Base-by-base conservation (phyloP, 2,329 filamentous ascomycete genomes). In the Trichophyton schoenleinii region DNA sequence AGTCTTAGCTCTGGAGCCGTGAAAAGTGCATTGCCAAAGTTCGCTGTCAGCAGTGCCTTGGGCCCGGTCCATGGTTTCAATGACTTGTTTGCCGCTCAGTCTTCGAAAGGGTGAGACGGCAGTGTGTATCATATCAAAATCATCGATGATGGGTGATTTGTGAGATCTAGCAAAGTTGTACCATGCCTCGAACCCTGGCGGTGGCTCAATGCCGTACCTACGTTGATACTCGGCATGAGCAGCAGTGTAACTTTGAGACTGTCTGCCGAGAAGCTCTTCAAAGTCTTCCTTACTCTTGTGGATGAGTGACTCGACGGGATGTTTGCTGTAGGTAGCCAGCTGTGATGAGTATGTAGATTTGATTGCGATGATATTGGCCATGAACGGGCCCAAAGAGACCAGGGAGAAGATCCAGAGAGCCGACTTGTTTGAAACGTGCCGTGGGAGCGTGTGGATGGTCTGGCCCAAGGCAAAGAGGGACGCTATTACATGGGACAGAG, bases 111-210 rank as follows among this genome's bases (percentile, higher is more conserved):
- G 62, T 6, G 62, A 61, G 13, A 61, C 42, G 22, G 36, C 46
- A 38, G 61, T 22, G 22, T 61, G 59, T 20, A 63, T 61, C 28
- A 25, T 15, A 25, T 63, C 62, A 42, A 63, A 63, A 22, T 48
- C 41, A 13, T 63, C 62, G n/a, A 63, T 59, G 22, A 63, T 63
- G 2, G 57, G 53, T 18, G 62, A 61, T 11, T 61, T 3, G 22
- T 63, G 62, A 20, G 20, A 49, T 44, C 55, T 61, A 22, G 59
- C 62, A 61, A 63, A 63, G 18, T 59, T 11, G 36, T 57, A 61
- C 62, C 62, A 61, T 20, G 31, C 62, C 48, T 61, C 8, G 28
- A 63, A 63, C 6, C 62, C 62, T 3, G 59, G 59, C 8, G 62
- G 62, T 13, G 62, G 59, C 9, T 63, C 53, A 44, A 22, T 20